Base-by-base conservation (phyloP, 2,329 filamentous ascomycete species). In the Rachicladosporium sp. region DNA sequence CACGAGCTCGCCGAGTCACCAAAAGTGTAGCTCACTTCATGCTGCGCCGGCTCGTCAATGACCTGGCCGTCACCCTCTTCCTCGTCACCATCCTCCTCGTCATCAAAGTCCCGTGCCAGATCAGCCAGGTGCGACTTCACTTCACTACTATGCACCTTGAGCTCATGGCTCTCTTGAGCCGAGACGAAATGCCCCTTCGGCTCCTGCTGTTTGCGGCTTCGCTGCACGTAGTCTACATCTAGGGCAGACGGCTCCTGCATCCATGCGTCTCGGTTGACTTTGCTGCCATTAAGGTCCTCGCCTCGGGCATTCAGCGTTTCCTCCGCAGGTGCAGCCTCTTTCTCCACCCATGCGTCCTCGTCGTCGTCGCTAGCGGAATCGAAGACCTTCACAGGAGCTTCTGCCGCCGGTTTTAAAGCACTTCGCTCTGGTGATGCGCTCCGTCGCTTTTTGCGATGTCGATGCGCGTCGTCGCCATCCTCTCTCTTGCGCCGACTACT, bases 1-100 rank as follows among this genome's bases (percentile, higher is more conserved):
- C 93, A 98, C 52, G 86, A 76, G 10, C 88, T 89, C 0, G 91
- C 89, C 5, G 75, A 66, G 58, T 98, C 91, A 11, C 93, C 91
- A 60, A 98, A 93, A 0, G 67, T 83, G 56, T 96, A 98, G 42
- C 75, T 69, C 6, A 93, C 75, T 41, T 82, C 73, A 39, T 76
- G 68, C 33, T 76, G 63, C 1, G 70, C 66, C 2, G 72, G 68
- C 46, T 73, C 63, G 6, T 74, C 59, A 13, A 70, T 64, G 7
- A 74, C 58, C 10, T 47, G 49, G 2, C 36, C 42, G 1, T 44
- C 47, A 6, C 49, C 46, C 3, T 42, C 48, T 21, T 75, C 71
- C 2, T 70, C 46, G 0, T 60, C 63, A 37, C 71, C 76, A 19
- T 19, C 15, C 15, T 19, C 15, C 15, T 19, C 15, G 2, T 73